Percentiles rank a stretch among this genome's conserved stretches.
These are phyloP conservation scores for Polyporus tsugae DNA, from an alignment of 1,284 basidiomycete genomes.

Conservation along the genomic window DNA sequence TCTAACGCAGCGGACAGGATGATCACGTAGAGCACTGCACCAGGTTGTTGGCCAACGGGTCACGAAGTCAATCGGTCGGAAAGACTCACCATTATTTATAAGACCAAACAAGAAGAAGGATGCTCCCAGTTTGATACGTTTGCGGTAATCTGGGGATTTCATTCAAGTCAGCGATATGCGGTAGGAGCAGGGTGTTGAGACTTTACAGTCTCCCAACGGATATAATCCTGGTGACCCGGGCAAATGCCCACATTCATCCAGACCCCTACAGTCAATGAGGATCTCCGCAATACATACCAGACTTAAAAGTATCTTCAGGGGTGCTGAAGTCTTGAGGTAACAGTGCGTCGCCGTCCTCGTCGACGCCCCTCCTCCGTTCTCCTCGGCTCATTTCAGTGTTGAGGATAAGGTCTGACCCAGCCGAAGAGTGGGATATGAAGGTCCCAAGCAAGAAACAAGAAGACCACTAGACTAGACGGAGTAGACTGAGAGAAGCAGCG, in stretches of 20 bases:
- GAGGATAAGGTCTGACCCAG: not conserved
- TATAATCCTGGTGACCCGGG: not conserved
- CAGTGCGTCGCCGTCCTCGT: constrained; percentile 4
- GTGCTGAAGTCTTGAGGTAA: not conserved
- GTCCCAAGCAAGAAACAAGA: not conserved
- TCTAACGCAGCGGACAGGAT: constrained; percentile 96
- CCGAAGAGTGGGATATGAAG: not conserved
- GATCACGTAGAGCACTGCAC: constrained; percentile 89
- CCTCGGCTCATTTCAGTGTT: constrained; percentile 9
- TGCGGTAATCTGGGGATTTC: constrained; percentile 24
- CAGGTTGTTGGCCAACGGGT: not conserved
- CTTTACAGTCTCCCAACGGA: constrained; percentile 12
- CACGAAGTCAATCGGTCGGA: not conserved
- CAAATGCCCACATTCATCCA: not conserved
- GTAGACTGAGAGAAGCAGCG: not conserved
- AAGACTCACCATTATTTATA: constrained; percentile 60
- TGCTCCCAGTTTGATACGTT: constrained; percentile 46
- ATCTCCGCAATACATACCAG: constrained; percentile 13
- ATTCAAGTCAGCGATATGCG: not conserved
- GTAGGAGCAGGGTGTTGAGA: not conserved
- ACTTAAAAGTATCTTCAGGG: constrained; percentile 12
- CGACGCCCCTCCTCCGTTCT: not conserved
- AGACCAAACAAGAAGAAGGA: constrained; percentile 69
- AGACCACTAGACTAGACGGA: not conserved
- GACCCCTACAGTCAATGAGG: no score